A percentile compares a stretch with the other conserved stretches of the same genome.
Evolutionary conservation across 345 rosid species (phyloP).

Genomic region (Anastatica hierochuntica): DNA sequence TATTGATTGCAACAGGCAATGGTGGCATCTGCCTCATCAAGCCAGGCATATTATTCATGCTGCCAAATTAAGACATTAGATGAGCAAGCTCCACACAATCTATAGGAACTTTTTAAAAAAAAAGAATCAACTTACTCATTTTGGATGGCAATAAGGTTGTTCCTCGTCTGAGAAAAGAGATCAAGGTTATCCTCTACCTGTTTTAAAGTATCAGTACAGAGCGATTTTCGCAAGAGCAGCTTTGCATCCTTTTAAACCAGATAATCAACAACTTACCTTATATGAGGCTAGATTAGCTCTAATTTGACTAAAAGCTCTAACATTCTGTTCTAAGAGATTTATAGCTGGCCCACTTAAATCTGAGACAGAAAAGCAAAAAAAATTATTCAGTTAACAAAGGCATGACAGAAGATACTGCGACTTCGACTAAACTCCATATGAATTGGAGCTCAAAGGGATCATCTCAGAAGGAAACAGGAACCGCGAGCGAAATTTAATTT

Average conservation of each 20-base stretch:
- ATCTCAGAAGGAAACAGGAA: no score
- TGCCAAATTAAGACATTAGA: constrained; percentile 27
- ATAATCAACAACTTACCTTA: constrained; percentile 38
- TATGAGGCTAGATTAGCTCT: constrained; percentile 55
- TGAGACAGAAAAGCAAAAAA: constrained; percentile 29
- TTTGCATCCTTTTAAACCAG: background rate
- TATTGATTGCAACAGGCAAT: constrained; percentile 49
- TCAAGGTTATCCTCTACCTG: constrained; percentile 80
- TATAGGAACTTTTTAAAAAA: constrained; percentile 9
- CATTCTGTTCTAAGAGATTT: constrained; percentile 70
- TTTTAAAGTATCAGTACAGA: background rate
- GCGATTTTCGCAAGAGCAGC: background rate
- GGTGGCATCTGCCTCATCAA: constrained; percentile 94
- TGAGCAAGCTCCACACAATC: constrained; percentile 5
- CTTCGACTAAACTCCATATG: no score
- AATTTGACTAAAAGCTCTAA: constrained; percentile 57
- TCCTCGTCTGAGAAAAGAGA: constrained; percentile 54
- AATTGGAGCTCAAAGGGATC: no score
- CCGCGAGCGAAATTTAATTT: no score
- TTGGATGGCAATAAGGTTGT: constrained; percentile 60
- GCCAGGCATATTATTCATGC: constrained; percentile 74
- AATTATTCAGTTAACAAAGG: no score
- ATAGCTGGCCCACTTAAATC: constrained; percentile 50
- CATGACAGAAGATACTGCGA: no score
- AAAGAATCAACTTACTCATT: constrained; percentile 51